phyloP scores from a whole-genome alignment of 148 eudicot genomes.

The Oxyria digyna region DNA sequence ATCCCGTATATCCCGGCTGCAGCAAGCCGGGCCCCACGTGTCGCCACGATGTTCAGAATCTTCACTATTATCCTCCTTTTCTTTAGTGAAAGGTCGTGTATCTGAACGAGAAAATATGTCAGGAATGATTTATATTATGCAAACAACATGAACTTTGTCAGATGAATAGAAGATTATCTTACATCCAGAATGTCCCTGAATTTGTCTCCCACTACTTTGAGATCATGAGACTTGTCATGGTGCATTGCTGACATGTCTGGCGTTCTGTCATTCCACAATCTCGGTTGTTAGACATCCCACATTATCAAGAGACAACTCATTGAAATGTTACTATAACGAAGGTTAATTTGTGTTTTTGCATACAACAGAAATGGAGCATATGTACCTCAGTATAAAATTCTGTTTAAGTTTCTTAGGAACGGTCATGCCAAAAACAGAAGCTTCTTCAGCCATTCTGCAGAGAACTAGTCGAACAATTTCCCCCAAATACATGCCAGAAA shows the following conservation, averaged over 20 bases:
- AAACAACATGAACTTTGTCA: neutral
- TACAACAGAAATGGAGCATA: too few relatives aligned
- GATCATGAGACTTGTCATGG: slow-evolving; percentile 65
- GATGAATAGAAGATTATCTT: slow-evolving; percentile 2
- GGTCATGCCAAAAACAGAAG: slow-evolving; percentile 33
- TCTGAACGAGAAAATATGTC: slow-evolving; percentile 16
- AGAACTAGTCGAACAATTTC: slow-evolving; percentile 44
- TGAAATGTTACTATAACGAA: neutral
- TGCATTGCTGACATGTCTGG: slow-evolving; percentile 92
- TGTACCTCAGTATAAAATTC: slow-evolving; percentile 39
- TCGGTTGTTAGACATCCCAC: neutral
- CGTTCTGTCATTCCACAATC: slow-evolving; percentile 35
- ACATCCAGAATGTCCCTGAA: slow-evolving; percentile 62
- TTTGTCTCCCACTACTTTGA: slow-evolving; percentile 42
- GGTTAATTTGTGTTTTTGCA: too few relatives aligned
- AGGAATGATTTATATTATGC: neutral
- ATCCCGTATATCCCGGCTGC: slow-evolving; percentile 59
- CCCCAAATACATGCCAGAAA: slow-evolving; percentile 51
- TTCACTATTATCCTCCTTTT: slow-evolving; percentile 44
- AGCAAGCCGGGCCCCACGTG: slow-evolving; percentile 71
- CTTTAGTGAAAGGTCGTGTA: slow-evolving; percentile 43
- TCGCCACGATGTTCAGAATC: slow-evolving; percentile 49
- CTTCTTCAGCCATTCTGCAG: slow-evolving; percentile 39
- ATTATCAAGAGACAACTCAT: neutral
- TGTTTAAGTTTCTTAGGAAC: slow-evolving; percentile 31